These are phyloP conservation scores for Paramecium pentaurelia DNA, from an alignment of 73 alveolate species.

Conservation along the genomic window DNA sequence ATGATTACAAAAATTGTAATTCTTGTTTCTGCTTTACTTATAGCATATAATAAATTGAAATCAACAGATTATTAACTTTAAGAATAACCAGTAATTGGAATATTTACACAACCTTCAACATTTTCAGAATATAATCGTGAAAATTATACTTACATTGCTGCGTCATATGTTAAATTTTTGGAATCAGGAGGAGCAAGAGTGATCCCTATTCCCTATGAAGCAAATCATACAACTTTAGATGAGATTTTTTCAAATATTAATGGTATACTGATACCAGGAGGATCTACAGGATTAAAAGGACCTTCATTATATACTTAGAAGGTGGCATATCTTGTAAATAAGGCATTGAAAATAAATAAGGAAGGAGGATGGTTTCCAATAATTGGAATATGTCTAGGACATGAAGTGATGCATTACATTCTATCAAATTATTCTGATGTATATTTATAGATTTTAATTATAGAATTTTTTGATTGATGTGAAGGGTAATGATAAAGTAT, in stretches of 20 bases:
- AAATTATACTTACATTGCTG: slow-evolving; percentile 57
- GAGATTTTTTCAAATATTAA: slow-evolving; percentile 44
- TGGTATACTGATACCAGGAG: slow-evolving; percentile 75
- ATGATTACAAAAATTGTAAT: neutral
- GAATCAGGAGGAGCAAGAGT: slow-evolving; percentile 76
- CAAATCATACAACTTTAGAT: slow-evolving; percentile 30
- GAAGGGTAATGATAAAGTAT: neutral
- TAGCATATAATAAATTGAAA: neutral
- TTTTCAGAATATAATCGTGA: neutral
- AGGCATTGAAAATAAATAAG: slow-evolving; percentile 59
- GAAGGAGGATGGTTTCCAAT: slow-evolving; percentile 68
- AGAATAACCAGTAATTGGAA: slow-evolving; percentile 46
- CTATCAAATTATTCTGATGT: slow-evolving; percentile 39
- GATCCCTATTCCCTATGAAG: slow-evolving; percentile 65
- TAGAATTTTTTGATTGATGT: neutral
- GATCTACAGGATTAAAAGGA: slow-evolving; percentile 49
- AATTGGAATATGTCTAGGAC: slow-evolving; percentile 72
- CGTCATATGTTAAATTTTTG: slow-evolving; percentile 68
- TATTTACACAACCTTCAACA: slow-evolving; percentile 45
- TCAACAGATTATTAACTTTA: neutral
- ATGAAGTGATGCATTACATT: slow-evolving; percentile 54
- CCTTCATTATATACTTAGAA: neutral
- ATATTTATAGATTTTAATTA: neutral
- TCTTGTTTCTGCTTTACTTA: neutral
- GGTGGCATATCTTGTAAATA: slow-evolving; percentile 44